Base-by-base conservation (phyloP, 2,329 filamentous ascomycete species). In the Teratosphaeria nubilosa region DNA sequence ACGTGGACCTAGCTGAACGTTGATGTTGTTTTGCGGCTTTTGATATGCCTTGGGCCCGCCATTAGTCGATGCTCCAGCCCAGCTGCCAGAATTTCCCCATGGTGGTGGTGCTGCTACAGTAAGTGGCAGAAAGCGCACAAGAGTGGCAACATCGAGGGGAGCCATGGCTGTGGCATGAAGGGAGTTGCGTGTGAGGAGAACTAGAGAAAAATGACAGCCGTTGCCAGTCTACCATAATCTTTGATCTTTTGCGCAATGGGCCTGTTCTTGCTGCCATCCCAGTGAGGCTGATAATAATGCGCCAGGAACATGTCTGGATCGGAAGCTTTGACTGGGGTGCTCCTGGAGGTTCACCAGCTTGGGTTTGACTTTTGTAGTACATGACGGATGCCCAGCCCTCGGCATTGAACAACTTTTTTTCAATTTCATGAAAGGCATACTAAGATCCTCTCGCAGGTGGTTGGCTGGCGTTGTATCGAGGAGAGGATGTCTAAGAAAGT, bases 1-100 rank as follows among this genome's bases (percentile, higher is more conserved):
- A 10, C 85, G 79, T 1, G 83, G 82, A 6, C 84, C 85, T 3
- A 86, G 74, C 55, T 85, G 80, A 59, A 86, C 77, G 51, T 66
- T 66, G 51, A 60, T 56, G 55, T 51, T 54, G 32, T 14, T 54
- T 34, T 27, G 30, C 22, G 20, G 22, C 25, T 50, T 31, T 14
- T 54, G 45, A 25, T 56, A 22, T 14, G 50, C 30, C 7, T 51
- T 48, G 5, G 41, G 41, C 27, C 27, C 27, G 20, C 41, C n/a
- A 22, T 22, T 6, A n/a, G 5, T 3, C 20, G n/a, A 20, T 48
- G n/a, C n/a, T 48, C 20, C 41, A 48, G 41, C n/a, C 41, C 41
- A 22, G 41, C 41, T 22, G n/a, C n/a, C 22, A 10, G 41, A 20
- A 20, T 10, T 32, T 22, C 30, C 32, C 56, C 55, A 56, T 51